Base-by-base conservation (phyloP, 768 basidiomycete genomes). In the Boletus tylopilopsis region DNA sequence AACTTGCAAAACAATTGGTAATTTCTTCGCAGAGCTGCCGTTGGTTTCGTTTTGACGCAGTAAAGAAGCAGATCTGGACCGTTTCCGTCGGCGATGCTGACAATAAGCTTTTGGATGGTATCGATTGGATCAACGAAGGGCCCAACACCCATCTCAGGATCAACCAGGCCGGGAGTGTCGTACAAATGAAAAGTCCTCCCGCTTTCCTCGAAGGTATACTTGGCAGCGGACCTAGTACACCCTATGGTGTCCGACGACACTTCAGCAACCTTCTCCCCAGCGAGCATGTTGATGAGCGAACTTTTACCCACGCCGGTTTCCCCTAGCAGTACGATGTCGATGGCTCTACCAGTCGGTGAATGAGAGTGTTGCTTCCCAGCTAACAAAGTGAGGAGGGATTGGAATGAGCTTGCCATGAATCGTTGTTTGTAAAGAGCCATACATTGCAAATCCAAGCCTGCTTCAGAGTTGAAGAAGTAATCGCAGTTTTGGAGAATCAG, bases 241-340 rank as follows among this genome's bases (percentile, higher is more conserved):
- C 68, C 70, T 8, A 55, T 35, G 7, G 67, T 62, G 9, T 63
- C 56, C 29, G 63, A 55, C 2, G 72, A 73, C 21, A 66, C 62
- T 2, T 38, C 27, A 2, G 74, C 73, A 18, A 55, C 47, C 1
- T 60, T 44, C 8, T 45, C 5, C 21, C 55, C 59, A 9, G 51
- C 49, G 22, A 77, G 52, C 61, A 74, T 57, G 52, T 76, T 76
- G 50, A 76, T 49, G 29, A 76, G 58, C 0, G 72, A 73, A 51
- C 74, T 76, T 56, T 77, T 77, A 10, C 71, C 65, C 9, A 64
- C 65, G 10, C 65, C 67, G 13, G 43, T 53, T 41, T 63, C 65
- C 5, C 65, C 71, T 8, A 77, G 67, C 22, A 62, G 61, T n/a
- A 66, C 72, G n/a, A 55, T 67, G 15, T 74, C 70, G 41, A 55